Base-by-base conservation (phyloP, 169 alveolate genomes). In the Plasmodium sp. region DNA sequence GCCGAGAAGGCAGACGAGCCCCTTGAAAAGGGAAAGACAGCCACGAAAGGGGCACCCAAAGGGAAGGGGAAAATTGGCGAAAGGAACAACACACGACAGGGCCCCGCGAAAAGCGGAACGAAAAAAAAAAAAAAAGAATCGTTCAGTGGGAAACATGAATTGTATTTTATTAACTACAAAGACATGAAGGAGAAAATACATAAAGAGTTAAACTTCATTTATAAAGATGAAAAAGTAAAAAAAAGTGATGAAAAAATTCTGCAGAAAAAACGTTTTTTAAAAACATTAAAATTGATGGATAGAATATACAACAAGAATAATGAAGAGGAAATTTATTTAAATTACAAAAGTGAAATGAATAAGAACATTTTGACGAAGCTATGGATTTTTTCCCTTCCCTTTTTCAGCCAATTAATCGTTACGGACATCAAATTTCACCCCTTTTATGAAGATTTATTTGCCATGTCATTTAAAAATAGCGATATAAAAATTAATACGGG, bases 401-500 rank as follows among this genome's bases (percentile, higher is more conserved):
- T 75, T 14, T 91, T 18, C n/a, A 67, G 31, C 81, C 91, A 91
- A 62, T 58, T 91, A 67, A 81, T 82, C 22, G 85, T 91, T 10
- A 91, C 95, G n/a, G 95, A 91, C 71, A 91, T 91, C 2, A 91
- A 91, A 51, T 91, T 91, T 71, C 95, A 91, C 81, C 95, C 95
- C 0, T 82, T 74, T 31, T 91, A 91, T 91, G 95, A 91, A 72
- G 95, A 91, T 62, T 48, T 91, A 91, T 91, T 91, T 91, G 95
- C 95, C 39, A 91, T 91, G 27, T 91, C 95, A 31, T 91, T 71
- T 71, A 91, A 91, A 91, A 91, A 82, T 81, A 91, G 62, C 54
- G 92, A 91, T 27, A n/a, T 71, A n/a, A 91, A 91, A 91, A 77
- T 51, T 2, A 91, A 91, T 71, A 81, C 84, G 73, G 95, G 95